Evolutionary conservation across 192 early-diverging fungal genomes (phyloP).

Genomic region (Mortierella claussenii): DNA sequence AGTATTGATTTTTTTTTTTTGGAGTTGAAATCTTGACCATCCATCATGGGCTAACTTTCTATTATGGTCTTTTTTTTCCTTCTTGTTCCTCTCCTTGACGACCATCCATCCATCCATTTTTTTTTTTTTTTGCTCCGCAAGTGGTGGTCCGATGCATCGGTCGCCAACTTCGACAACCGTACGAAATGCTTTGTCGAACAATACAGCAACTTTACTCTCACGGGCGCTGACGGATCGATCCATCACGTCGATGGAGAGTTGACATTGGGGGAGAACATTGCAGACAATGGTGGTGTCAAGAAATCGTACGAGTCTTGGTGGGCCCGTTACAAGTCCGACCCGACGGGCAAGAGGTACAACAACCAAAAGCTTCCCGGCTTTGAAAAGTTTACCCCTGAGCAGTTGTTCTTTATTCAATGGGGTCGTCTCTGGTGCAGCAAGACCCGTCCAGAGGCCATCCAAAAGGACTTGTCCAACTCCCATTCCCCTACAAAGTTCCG

Average conservation of each 20-base stretch:
- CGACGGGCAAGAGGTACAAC: slow-evolving; percentile 47
- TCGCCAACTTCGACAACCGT: slow-evolving; percentile 58
- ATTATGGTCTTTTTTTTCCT: background rate
- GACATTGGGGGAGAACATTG: slow-evolving; percentile 74
- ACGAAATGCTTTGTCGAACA: slow-evolving; percentile 74
- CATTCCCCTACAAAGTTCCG: slow-evolving; percentile 72
- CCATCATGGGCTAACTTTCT: background rate
- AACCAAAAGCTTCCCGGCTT: slow-evolving; percentile 59
- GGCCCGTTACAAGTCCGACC: slow-evolving; percentile 7
- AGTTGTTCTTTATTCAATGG: slow-evolving; percentile 76
- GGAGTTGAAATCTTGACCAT: no score
- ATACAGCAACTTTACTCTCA: slow-evolving; percentile 62
- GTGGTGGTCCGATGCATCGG: slow-evolving; percentile 78
- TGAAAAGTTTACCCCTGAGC: slow-evolving; percentile 60
- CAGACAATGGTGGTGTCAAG: slow-evolving; percentile 74
- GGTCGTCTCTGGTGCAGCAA: slow-evolving; percentile 71
- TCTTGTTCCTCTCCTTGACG: background rate
- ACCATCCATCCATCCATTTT: no score
- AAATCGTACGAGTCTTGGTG: slow-evolving; percentile 60
- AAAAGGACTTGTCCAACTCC: slow-evolving; percentile 55
- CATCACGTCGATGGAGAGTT: slow-evolving; percentile 58
- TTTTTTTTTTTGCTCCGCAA: no score
- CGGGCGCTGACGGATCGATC: slow-evolving; percentile 37
- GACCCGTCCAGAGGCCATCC: slow-evolving; percentile 32
- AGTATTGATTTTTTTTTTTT: background rate